These are phyloP conservation scores for Ascochyta pisi DNA, from an alignment of 2,329 filamentous ascomycete species.

Conservation along the genomic window DNA sequence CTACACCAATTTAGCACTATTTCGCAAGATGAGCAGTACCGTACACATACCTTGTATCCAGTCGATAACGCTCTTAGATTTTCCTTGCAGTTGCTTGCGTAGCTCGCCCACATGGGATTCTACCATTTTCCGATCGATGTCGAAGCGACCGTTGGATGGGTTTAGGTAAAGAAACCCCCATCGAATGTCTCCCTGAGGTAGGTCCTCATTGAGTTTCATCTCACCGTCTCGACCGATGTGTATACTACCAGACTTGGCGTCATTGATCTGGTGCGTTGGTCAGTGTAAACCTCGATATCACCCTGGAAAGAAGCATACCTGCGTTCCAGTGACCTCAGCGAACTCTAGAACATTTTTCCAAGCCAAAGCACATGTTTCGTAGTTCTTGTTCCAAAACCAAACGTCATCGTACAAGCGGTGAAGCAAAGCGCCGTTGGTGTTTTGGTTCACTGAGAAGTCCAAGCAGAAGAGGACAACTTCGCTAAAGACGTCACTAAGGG, in stretches of 20 bases:
- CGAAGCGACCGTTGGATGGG: constrained; percentile 35
- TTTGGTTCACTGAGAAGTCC: constrained; percentile 55
- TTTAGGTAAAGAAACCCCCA: constrained; percentile 45
- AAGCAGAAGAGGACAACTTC: constrained; percentile 58
- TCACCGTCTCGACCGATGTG: constrained; percentile 35
- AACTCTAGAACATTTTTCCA: constrained; percentile 56
- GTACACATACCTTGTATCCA: constrained; percentile 35
- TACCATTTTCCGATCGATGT: constrained; percentile 44
- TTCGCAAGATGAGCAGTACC: too few species aligned
- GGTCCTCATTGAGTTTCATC: constrained; percentile 25
- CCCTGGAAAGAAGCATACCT: constrained; percentile 24
- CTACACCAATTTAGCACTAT: constrained; percentile 15
- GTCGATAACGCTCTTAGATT: constrained; percentile 42
- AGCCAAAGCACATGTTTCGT: constrained; percentile 50
- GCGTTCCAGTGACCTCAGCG: constrained; percentile 51
- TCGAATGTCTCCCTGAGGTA: constrained; percentile 40
- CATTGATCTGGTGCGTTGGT: constrained; percentile 43
- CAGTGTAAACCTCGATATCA: neutral
- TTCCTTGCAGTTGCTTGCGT: constrained; percentile 36
- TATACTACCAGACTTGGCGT: constrained; percentile 52
- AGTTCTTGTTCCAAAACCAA: constrained; percentile 56
- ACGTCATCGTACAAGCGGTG: constrained; percentile 60
- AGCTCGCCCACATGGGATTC: constrained; percentile 41
- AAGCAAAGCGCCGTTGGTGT: constrained; percentile 51
- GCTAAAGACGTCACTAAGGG: constrained; percentile 56